Evolutionary conservation across 1,284 basidiomycete species (phyloP), one percentile per base, ranked within the genome.

Genomic region (Heterobasidion occidentale): DNA sequence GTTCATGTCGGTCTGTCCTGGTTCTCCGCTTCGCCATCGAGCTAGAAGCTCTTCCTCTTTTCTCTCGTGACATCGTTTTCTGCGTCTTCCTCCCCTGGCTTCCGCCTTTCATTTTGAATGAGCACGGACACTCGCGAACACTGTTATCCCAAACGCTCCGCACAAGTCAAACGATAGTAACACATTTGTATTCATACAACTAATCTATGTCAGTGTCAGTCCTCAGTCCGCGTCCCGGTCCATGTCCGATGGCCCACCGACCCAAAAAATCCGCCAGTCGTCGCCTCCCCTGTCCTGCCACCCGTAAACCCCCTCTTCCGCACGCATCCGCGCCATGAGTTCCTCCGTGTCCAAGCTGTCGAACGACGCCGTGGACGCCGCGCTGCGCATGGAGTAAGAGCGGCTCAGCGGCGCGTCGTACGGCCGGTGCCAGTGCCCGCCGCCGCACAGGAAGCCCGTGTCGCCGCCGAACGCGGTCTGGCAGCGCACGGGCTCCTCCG

Each of bases 181-280:
- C 38, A 42, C 38, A 42, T 11, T 12, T 42, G 38, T 42, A 42
- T 42, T 42, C 38, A 42, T 42, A 42, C 11, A 42, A 42, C n/a
- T 42, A 42, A 42, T 12, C n/a, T 12, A 42, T 42, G 38, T n/a
- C 27, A 27, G 5, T 8, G 12, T 42, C 38, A 42, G 38, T 11
- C 3, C n/a, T 48, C 46, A 48, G 42, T 48, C 9, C 46, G 46
- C 5, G 19, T 17, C 19, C 19, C 19, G 17, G 9, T 11, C 11
- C 46, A 11, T 48, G 46, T 7, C 27, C 19, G 11, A 11, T 49
- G 67, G 66, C 5, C 87, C 88, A 0, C 88, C 88, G 7, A 90
- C 69, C 89, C 89, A 91, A 64, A 91, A 82, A 14, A 91, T 77
- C 33, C 89, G 73, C 78, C 83, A 91, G 64, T 91, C 88, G 56